Evolutionary conservation across 2,329 filamentous ascomycete species (phyloP).

Genomic region (Penicillium sp.): DNA sequence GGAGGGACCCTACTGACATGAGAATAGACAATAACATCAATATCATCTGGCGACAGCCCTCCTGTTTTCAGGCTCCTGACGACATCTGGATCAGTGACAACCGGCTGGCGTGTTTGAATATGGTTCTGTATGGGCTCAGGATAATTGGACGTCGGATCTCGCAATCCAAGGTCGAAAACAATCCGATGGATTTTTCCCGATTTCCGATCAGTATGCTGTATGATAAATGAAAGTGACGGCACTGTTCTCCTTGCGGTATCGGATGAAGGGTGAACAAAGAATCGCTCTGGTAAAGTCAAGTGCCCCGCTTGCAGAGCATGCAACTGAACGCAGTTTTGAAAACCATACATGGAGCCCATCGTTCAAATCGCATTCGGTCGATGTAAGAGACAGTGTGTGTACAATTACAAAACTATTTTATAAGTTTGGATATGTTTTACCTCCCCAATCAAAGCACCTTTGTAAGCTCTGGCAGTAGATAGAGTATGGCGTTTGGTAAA

Average conservation of each 20-base stretch:
- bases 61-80: constrained; percentile 40
- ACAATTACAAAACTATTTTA: too few relatives aligned
- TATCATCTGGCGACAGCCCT: constrained; percentile 40
- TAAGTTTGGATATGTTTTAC: too few relatives aligned
- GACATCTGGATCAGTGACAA: constrained; percentile 22
- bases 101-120: constrained; percentile 27
- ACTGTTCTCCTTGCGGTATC: constrained; percentile 27
- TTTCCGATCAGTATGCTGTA: constrained; percentile 27
- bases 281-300: constrained; percentile 8
- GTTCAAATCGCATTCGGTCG: too few relatives aligned
- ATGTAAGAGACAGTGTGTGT: too few relatives aligned
- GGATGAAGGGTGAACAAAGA: constrained; percentile 27
- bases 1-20: constrained; percentile 25
- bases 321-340: neutral
- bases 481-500: too few relatives aligned
- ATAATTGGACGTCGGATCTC: constrained; percentile 29
- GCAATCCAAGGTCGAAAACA: constrained; percentile 36
- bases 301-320: neutral
- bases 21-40: constrained; percentile 48
- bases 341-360: too few relatives aligned
- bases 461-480: too few relatives aligned
- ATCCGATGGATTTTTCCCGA: constrained; percentile 25
- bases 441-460: too few relatives aligned
- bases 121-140: constrained; percentile 27
- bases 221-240: constrained; percentile 36